phyloP scores from a whole-genome alignment of 2,329 filamentous ascomycete genomes.

The Erysiphe pisi region DNA sequence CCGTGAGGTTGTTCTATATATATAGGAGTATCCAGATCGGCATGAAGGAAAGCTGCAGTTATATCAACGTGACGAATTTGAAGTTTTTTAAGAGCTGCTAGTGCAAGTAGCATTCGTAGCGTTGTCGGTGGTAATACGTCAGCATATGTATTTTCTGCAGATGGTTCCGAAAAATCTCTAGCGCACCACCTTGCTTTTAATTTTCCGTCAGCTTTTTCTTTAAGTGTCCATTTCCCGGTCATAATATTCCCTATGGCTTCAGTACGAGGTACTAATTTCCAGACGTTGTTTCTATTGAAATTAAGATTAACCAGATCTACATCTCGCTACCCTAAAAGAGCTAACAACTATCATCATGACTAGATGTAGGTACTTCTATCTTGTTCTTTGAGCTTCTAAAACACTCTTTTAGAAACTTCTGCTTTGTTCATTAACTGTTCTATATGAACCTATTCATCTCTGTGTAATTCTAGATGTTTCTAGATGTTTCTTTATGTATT shows the following conservation, averaged over 20 bases:
- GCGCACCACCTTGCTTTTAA: neutral
- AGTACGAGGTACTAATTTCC: neutral
- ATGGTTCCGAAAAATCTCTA: slow-evolving; percentile 15
- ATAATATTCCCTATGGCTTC: neutral
- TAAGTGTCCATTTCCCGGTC: neutral
- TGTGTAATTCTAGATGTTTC: too few species aligned
- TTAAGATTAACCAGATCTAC: too few species aligned
- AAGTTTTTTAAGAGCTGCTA: neutral
- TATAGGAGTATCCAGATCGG: slow-evolving; percentile 1
- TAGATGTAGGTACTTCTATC: too few species aligned
- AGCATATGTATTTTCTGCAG: slow-evolving; percentile 3
- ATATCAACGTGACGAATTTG: slow-evolving; percentile 24
- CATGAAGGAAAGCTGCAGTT: slow-evolving; percentile 24
- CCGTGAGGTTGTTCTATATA: slow-evolving; percentile 22
- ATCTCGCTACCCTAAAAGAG: too few species aligned
- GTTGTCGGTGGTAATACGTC: slow-evolving; percentile 8
- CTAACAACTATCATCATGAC: too few species aligned
- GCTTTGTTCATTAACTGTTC: too few species aligned
- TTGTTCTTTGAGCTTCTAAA: too few species aligned
- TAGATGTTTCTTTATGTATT: too few species aligned
- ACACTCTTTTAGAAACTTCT: too few species aligned
- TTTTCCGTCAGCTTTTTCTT: neutral
- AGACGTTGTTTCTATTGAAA: neutral
- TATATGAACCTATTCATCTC: too few species aligned
- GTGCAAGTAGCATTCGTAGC: slow-evolving; percentile 2